These are phyloP conservation scores for Flaveria sonorensis DNA, from an alignment of 129 eudicot species.

Conservation along the genomic window DNA sequence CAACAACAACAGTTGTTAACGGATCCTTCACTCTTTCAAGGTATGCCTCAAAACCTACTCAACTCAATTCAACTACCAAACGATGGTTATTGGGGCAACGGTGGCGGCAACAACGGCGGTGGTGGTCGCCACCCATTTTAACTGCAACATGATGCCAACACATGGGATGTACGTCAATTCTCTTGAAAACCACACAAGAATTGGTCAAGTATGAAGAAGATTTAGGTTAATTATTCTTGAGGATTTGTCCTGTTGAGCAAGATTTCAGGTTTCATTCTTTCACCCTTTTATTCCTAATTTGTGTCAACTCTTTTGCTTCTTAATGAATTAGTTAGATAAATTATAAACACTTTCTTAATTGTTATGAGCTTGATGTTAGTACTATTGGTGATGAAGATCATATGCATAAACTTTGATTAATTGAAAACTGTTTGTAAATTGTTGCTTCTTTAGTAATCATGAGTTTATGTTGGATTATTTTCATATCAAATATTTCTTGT, in stretches of 20 bases:
- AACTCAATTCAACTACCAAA: slow-evolving; percentile 59
- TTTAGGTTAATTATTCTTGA: slow-evolving; percentile 32
- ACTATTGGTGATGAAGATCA: slow-evolving; percentile 8
- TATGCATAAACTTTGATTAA: slow-evolving; percentile 26
- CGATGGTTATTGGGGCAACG: slow-evolving; percentile 56
- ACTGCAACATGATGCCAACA: background rate
- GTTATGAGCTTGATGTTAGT: slow-evolving; percentile 26
- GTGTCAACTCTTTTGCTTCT: slow-evolving; percentile 20
- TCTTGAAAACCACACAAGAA: slow-evolving; percentile 3
- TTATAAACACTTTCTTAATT: slow-evolving; percentile 8
- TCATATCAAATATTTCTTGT: background rate
- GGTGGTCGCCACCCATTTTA: slow-evolving; percentile 48
- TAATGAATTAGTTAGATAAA: slow-evolving; percentile 17
- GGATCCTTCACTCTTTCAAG: slow-evolving; percentile 54
- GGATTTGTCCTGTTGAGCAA: slow-evolving; percentile 38
- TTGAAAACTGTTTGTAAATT: slow-evolving; percentile 38
- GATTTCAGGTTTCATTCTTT: slow-evolving; percentile 47
- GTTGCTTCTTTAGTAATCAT: slow-evolving; percentile 28
- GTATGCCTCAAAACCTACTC: slow-evolving; percentile 56
- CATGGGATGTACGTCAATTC: too few species aligned
- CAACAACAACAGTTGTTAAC: slow-evolving; percentile 37
- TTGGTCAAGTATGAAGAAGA: too few species aligned
- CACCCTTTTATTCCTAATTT: slow-evolving; percentile 16
- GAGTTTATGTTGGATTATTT: background rate
- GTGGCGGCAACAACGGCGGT: background rate